Base-by-base conservation (phyloP, 371 early-diverging fungal genomes). In the Mucor indicus region DNA sequence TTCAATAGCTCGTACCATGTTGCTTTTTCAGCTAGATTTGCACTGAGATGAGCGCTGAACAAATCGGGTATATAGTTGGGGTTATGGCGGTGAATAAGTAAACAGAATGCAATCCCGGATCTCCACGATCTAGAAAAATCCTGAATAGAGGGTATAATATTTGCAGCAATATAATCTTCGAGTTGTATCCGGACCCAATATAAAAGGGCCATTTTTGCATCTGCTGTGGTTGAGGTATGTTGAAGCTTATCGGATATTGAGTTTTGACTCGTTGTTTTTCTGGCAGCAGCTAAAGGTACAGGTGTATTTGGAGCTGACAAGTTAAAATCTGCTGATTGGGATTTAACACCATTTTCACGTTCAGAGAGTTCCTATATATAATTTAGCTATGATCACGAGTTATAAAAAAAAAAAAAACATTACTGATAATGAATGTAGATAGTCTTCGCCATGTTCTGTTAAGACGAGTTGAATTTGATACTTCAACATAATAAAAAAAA, bases 401-500 rank as follows among this genome's bases (percentile, higher is more conserved):
- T 37, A 23, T 12, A 40, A 21, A 38, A 17, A 9, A 17, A 22
- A 1, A 33, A 19, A 6, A n/a, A 1, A 44, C 50, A 58, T 60
- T 62, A 67, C 70, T 30, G 62, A 38, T 32, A 70, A 38, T 1
- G 68, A 69, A 7, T 55, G 50, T 13, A 56, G 33, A 38, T 53
- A 70, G 39, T 75, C 67, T 12, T 75, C 71, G 17, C 67, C 71
- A 45, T 75, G 67, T 17, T 71, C 71, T 19, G 64, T 66, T 25
- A 75, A 53, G 32, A 77, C 69, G n/a, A 71, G 67, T 39, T 80
- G 81, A 33, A 85, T 69, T 39, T 84, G 80, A 54, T 86, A 87
- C 38, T 79, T 74, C 38, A 86, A 70, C 69, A 92, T 91, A 50
- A 94, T 74, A 24, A 86, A 75, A 76, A 90, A 92, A 13, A 91